Evolutionary conservation across 1,139 yeast genomes (phyloP).

Genomic region (Williopsis jadinii): DNA sequence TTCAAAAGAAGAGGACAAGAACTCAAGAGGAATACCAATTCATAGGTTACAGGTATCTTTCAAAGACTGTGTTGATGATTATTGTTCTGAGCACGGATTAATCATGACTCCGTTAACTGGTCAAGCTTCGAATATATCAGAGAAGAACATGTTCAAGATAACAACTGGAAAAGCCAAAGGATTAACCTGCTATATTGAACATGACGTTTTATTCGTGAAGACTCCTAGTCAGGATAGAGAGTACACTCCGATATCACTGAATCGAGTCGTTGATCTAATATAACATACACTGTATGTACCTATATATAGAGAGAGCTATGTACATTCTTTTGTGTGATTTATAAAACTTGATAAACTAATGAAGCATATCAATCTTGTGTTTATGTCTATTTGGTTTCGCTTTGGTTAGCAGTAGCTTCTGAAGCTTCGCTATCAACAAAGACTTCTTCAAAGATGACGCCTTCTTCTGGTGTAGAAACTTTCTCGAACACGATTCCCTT

Average conservation of each 20-base stretch:
- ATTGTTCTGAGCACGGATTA: conserved; percentile 26
- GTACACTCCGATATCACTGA: conserved; percentile 29
- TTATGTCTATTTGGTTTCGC: background rate
- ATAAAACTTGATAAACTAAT: background rate
- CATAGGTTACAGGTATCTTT: conserved; percentile 30
- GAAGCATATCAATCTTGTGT: background rate
- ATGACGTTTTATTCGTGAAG: conserved; percentile 39
- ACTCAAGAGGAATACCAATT: conserved; percentile 22
- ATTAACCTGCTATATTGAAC: conserved; percentile 31
- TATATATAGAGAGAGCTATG: background rate
- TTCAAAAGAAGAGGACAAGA: background rate
- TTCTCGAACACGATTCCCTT: background rate
- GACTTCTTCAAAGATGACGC: too few species aligned
- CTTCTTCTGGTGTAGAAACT: too few species aligned
- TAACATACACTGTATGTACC: background rate
- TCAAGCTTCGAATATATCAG: conserved; percentile 20
- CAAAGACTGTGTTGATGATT: conserved; percentile 43
- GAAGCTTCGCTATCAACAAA: too few species aligned
- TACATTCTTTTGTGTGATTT: background rate
- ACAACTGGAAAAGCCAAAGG: conserved; percentile 27
- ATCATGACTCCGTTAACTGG: conserved; percentile 17
- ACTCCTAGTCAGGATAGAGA: conserved; percentile 13
- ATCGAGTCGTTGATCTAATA: background rate
- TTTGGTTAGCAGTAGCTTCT: too few species aligned
- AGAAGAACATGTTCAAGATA: conserved; percentile 28